Base-by-base conservation (phyloP, 768 basidiomycete genomes). In the Leccinum disarticulatum region DNA sequence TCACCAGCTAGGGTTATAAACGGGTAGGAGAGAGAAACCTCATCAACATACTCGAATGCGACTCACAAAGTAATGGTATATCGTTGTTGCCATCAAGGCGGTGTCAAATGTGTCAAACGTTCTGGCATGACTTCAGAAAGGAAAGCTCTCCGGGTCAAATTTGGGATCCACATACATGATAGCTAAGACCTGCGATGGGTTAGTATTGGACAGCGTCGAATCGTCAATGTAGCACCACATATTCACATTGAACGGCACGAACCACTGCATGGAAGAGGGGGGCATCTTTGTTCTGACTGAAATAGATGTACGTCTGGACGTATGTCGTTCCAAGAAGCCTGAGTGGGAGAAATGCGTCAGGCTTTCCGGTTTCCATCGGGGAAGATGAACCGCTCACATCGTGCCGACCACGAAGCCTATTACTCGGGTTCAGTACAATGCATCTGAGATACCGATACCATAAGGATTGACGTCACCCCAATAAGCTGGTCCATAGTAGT, bases 391-490 rank as follows among this genome's bases (percentile, higher is more conserved):
- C 22, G 31, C 59, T 33, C 38, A 63, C 56, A 52, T 57, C 10
- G 62, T 63, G 27, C 50, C 10, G n/a, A 55, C 27, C 33, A 61
- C 60, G 25, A 52, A 61, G 49, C 60, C 60, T 62, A 48, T 50
- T 27, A 14, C 14, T 43, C 51, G 19, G 2, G 17, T 52, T 62
- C 25, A 56, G 31, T 5, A 53, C 17, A 11, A 17, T 13, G 19
- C 50, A 22, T 52, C 6, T 22, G 4, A 22, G 13, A 52, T 4
- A 17, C 14, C 11, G 13, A 52, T 4, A 17, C 14, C 11, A 22
- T 19, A 31, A 52, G 6, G 15, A 9, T 33, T 3, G 10, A 33
- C 31, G 15, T 52, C 28, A 52, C 51, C 60, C 62, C 62, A 63
- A 41, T 61, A 61, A 19, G 19, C 6, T n/a, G 43, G 43, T 7